A percentile compares a stretch with the other conserved stretches of the same genome.
phyloP scores from a whole-genome alignment of 2,329 filamentous ascomycete genomes.

The Cladobotryum protrusum region DNA sequence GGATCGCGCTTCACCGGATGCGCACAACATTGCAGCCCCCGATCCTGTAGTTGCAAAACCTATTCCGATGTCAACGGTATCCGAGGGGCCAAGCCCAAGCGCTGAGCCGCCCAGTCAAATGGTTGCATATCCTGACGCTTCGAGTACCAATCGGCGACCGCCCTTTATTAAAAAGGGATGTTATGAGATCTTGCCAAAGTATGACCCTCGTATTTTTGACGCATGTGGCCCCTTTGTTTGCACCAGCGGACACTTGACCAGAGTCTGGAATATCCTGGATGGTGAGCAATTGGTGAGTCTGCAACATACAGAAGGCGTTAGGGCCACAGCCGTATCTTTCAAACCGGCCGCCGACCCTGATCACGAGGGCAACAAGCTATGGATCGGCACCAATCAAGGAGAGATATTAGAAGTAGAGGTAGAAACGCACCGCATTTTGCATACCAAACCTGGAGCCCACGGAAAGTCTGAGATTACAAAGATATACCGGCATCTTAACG shows the following conservation, averaged over 20 bases:
- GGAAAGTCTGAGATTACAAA: constrained; percentile 72
- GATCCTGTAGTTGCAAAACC: constrained; percentile 14
- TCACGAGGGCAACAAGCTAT: constrained; percentile 74
- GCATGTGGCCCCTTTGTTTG: constrained; percentile 84
- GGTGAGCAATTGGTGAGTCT: constrained; percentile 77
- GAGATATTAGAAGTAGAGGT: constrained; percentile 90
- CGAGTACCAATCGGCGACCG: constrained; percentile 75
- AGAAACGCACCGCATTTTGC: constrained; percentile 60
- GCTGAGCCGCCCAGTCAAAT: constrained; percentile 43
- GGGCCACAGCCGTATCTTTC: constrained; percentile 75
- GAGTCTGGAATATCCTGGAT: constrained; percentile 79
- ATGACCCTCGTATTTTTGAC: constrained; percentile 80
- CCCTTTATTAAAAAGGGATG: constrained; percentile 67
- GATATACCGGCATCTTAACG: constrained; percentile 79
- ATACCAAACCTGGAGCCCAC: constrained; percentile 66
- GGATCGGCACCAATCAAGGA: constrained; percentile 84
- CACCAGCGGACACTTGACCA: constrained; percentile 78
- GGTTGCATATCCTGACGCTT: constrained; percentile 74
- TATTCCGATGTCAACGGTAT: constrained; percentile 10
- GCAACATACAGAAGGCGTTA: constrained; percentile 77
- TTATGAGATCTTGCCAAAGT: constrained; percentile 74
- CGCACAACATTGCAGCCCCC: constrained; percentile 19
- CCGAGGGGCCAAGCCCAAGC: constrained; percentile 20
- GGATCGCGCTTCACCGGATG: constrained; percentile 20
- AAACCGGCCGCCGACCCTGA: constrained; percentile 73